Evolutionary conservation across 2,329 filamentous ascomycete genomes (phyloP).

Genomic region (Aureobasidium sp.): DNA sequence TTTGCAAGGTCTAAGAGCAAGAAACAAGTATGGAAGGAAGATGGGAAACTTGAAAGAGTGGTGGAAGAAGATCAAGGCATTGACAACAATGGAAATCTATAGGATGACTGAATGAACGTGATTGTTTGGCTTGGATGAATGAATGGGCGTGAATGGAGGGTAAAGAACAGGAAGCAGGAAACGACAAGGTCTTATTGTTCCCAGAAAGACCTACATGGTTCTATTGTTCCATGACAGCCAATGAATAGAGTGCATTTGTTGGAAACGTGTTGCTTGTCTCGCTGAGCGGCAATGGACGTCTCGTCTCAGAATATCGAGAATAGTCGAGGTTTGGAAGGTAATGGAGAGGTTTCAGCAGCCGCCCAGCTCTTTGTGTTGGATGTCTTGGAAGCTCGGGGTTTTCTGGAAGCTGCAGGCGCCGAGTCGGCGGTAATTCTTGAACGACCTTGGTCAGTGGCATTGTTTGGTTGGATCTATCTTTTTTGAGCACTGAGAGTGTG

Average conservation of each 20-base stretch:
- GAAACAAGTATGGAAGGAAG: background rate
- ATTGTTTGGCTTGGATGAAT: background rate
- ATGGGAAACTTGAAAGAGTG: background rate
- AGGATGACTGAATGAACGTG: background rate
- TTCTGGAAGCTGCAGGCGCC: background rate
- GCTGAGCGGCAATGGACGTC: background rate
- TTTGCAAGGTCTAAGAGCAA: background rate
- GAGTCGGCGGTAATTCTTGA: background rate
- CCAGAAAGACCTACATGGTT: constrained; percentile 9
- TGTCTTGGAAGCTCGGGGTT: background rate
- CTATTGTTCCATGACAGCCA: background rate
- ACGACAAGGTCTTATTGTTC: constrained; percentile 2
- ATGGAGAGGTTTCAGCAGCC: background rate
- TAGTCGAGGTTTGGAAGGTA: background rate
- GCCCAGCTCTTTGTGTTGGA: constrained; percentile 2
- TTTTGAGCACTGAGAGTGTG: too few species aligned
- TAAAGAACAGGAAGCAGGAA: constrained; percentile 6
- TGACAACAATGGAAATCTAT: background rate
- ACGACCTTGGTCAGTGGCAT: too few species aligned
- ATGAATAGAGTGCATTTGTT: background rate
- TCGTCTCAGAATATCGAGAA: constrained; percentile 1
- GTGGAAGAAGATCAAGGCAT: background rate
- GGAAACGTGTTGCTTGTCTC: background rate
- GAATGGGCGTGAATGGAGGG: background rate
- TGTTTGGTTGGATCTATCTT: too few species aligned